Conservation (phyloP, 345 rosid species). For the Lenwebbia sp. region DNA sequence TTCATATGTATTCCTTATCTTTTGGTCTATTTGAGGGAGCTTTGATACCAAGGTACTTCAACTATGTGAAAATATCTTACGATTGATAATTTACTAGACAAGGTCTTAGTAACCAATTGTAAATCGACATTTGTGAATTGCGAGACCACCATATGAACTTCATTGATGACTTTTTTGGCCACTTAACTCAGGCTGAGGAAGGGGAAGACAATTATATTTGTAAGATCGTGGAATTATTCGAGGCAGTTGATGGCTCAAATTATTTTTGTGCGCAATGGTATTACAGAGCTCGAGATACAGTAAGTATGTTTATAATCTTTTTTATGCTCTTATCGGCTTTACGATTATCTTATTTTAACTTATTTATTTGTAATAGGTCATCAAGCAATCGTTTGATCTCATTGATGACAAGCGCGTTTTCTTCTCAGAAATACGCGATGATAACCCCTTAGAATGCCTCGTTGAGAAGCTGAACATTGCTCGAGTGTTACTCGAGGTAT, state of each 20-base stretch:
- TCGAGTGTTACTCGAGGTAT: constrained; percentile 30
- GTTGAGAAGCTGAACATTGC: constrained; percentile 33
- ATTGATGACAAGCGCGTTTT: constrained; percentile 46
- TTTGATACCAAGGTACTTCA: not conserved
- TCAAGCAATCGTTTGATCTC: constrained; percentile 8
- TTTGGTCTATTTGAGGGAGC: not conserved
- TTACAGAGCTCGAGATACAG: constrained; percentile 64
- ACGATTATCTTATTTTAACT: not conserved
- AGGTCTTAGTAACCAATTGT: not conserved
- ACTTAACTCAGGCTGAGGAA: constrained; percentile 29
- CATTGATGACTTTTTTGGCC: not conserved
- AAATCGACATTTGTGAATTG: not conserved
- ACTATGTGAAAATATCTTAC: not conserved
- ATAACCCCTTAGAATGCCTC: constrained; percentile 42
- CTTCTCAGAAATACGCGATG: constrained; percentile 40
- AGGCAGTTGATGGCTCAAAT: constrained; percentile 23
- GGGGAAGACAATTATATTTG: constrained; percentile 36
- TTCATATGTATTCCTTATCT: not conserved
- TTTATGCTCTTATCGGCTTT: not conserved
- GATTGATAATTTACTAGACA: not conserved
- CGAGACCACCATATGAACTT: not conserved
- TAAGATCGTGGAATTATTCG: constrained; percentile 54
- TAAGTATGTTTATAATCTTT: constrained; percentile 11
- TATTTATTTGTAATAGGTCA: constrained; percentile 24
- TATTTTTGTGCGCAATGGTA: constrained; percentile 72